Percentiles rank a stretch among this genome's conserved stretches.
These are phyloP conservation scores for Xylaria sp. DNA, from an alignment of 2,329 filamentous ascomycete species.

Conservation along the genomic window DNA sequence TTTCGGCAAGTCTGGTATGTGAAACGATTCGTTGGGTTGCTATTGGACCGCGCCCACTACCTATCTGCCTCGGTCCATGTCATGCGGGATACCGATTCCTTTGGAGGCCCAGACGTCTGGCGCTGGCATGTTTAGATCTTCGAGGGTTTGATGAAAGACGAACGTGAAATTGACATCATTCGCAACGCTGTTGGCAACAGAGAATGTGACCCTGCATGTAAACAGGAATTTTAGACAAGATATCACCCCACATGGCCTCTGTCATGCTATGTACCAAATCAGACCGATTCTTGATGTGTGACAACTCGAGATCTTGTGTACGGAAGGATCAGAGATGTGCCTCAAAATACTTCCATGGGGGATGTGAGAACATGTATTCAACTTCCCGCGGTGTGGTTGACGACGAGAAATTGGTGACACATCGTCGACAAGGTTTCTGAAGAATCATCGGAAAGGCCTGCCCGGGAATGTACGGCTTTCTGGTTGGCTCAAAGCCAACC, in stretches of 20 bases:
- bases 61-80: background rate
- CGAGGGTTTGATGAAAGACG: slow-evolving; percentile 1
- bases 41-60: background rate
- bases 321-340: background rate
- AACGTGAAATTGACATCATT: background rate
- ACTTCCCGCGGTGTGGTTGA: background rate
- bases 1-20: background rate
- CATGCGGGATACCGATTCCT: background rate
- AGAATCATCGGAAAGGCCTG: background rate
- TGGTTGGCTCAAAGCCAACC: background rate
- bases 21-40: background rate
- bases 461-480: background rate
- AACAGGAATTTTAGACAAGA: background rate
- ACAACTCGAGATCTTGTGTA: background rate
- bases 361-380: slow-evolving; percentile 1
- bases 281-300: background rate
- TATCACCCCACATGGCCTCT: background rate
- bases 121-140: background rate
- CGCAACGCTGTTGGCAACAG: background rate
- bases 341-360: background rate
- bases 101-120: slow-evolving; percentile 3
- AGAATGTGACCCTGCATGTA: slow-evolving; percentile 2
- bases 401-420: background rate
- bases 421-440: slow-evolving; percentile 1
- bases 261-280: background rate